Percentiles rank a stretch among this genome's conserved stretches.
Conservation (phyloP, 257 asterid species). For the Paraleonurus japonicus region DNA sequence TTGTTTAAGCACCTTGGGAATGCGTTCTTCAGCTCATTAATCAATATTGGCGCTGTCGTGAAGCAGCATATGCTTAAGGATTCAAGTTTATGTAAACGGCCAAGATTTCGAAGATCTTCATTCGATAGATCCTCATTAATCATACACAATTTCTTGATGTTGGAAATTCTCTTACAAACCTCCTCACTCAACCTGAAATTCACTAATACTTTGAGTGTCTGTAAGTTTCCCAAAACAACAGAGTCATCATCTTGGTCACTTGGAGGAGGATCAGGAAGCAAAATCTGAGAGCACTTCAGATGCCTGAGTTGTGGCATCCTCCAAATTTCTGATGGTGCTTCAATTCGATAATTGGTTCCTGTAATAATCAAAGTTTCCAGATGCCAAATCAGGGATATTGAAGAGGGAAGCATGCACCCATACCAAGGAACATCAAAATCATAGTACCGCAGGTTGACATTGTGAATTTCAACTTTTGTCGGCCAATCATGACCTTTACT, state of each 20-base stretch:
- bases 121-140: too few species aligned
- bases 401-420: background rate
- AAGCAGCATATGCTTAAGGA: background rate
- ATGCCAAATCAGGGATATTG: background rate
- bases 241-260: background rate
- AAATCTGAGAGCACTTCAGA: background rate
- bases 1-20: background rate
- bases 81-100: background rate
- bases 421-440: background rate
- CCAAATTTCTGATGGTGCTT: background rate
- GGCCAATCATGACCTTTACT: background rate
- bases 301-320: constrained; percentile 9
- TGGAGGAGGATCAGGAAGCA: background rate
- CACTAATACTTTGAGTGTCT: background rate
- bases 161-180: background rate
- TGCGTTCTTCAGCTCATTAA: background rate
- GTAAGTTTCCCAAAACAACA: background rate
- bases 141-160: background rate
- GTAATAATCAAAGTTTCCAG: background rate
- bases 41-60: background rate
- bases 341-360: too few species aligned
- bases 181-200: background rate
- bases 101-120: constrained; percentile 1
- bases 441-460: background rate
- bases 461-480: background rate